Conservation (phyloP, 768 basidiomycete genomes). For the Boletus sensibilis region DNA sequence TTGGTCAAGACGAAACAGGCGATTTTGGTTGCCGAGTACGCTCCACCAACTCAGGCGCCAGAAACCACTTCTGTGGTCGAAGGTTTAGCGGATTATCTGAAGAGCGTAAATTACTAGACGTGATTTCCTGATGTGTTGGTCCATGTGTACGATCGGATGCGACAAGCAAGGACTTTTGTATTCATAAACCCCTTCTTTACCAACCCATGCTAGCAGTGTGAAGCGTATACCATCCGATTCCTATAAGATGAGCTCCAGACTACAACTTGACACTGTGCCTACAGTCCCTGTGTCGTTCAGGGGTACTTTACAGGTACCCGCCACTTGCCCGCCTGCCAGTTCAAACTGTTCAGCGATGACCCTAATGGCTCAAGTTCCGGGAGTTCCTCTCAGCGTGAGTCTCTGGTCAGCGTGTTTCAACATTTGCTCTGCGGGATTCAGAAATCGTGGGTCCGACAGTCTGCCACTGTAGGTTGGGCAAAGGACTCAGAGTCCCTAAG, state of each 20-base stretch:
- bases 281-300: too few species aligned
- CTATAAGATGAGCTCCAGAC: background rate
- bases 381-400: background rate
- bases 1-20: conserved; percentile 83
- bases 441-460: too few species aligned
- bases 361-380: background rate
- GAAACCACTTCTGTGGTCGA: conserved; percentile 70
- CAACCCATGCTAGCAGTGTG: background rate
- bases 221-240: background rate
- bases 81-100: conserved; percentile 77
- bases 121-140: background rate
- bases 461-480: background rate
- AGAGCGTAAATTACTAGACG: conserved; percentile 49
- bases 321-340: too few species aligned
- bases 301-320: too few species aligned
- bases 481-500: background rate
- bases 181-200: background rate
- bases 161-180: conserved; percentile 11
- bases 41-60: conserved; percentile 56
- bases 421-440: background rate
- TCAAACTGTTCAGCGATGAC: background rate
- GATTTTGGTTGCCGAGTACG: conserved; percentile 79
- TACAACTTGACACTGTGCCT: too few species aligned
- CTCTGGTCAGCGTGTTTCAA: background rate
- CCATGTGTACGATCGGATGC: conserved; percentile 7